Conservation (phyloP, 805 yeast species). For the Candida nonsorbophila region DNA sequence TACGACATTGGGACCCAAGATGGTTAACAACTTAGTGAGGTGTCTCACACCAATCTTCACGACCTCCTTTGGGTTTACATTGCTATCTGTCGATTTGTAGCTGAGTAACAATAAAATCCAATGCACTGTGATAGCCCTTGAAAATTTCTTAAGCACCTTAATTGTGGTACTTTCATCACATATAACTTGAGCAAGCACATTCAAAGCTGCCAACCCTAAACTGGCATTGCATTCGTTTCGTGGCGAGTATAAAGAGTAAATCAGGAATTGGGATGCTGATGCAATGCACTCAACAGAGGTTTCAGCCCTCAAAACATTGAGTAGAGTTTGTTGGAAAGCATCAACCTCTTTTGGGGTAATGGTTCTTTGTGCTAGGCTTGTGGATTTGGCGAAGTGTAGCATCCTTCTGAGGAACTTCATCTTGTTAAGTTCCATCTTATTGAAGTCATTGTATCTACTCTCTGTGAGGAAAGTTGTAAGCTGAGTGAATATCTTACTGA, state of each 20-base stretch:
- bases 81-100: constrained; percentile 13
- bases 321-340: constrained; percentile 16
- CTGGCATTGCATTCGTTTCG: constrained; percentile 29
- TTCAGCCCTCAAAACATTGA: constrained; percentile 27
- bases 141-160: constrained; percentile 37
- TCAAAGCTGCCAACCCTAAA: constrained; percentile 26
- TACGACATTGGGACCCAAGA: constrained; percentile 42
- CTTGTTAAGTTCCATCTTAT: constrained; percentile 46
- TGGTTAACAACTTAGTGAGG: constrained; percentile 43
- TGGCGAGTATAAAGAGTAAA: constrained; percentile 43
- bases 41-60: constrained; percentile 38
- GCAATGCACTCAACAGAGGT: constrained; percentile 52
- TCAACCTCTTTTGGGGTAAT: constrained; percentile 6
- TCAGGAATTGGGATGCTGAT: constrained; percentile 40
- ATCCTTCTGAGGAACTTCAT: constrained; percentile 46
- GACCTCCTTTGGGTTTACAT: constrained; percentile 19
- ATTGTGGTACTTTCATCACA: constrained; percentile 36
- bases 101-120: constrained; percentile 57
- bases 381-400: constrained; percentile 44
- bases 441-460: constrained; percentile 47
- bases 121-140: constrained; percentile 55
- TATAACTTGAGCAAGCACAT: constrained; percentile 29
- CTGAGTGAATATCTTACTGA: constrained; percentile 53
- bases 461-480: constrained; percentile 49
- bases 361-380: constrained; percentile 5